A percentile compares a stretch with the other conserved stretches of the same genome.
Evolutionary conservation across 495 filamentous ascomycete species (phyloP).

Genomic region (Podospora sp.): DNA sequence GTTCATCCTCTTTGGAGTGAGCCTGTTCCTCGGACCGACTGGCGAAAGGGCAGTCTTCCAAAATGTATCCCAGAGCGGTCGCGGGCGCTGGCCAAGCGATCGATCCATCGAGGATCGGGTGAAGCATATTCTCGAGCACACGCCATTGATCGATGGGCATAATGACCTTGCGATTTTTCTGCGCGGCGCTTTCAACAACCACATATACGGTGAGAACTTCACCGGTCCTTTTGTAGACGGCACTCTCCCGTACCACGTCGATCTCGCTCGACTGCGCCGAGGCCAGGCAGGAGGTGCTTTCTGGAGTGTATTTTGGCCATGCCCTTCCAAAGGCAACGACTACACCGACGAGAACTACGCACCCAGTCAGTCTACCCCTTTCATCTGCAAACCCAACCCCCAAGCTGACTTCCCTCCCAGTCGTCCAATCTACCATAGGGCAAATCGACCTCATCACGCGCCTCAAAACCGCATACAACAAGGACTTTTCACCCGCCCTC

Average conservation of each 20-base stretch:
- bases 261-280: slow-evolving; percentile 65
- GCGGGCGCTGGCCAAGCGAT: slow-evolving; percentile 12
- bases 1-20: neutral
- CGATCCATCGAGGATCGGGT: slow-evolving; percentile 66
- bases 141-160: slow-evolving; percentile 89
- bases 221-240: slow-evolving; percentile 68
- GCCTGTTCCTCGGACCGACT: neutral
- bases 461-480: slow-evolving; percentile 67
- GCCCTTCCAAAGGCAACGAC: slow-evolving; percentile 70
- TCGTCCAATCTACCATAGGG: slow-evolving; percentile 70
- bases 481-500: slow-evolving; percentile 62
- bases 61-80: neutral
- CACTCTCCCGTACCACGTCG: slow-evolving; percentile 70
- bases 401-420: neutral
- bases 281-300: slow-evolving; percentile 76
- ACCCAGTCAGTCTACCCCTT: slow-evolving; percentile 34
- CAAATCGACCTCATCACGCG: slow-evolving; percentile 83
- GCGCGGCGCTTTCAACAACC: slow-evolving; percentile 68
- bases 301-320: slow-evolving; percentile 86
- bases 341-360: slow-evolving; percentile 74
- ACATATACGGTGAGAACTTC: slow-evolving; percentile 77
- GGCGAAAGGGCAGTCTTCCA: slow-evolving; percentile 4
- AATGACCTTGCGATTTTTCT: slow-evolving; percentile 83
- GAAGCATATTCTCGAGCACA: slow-evolving; percentile 66
- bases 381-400: neutral